Evolutionary conservation across 192 early-diverging fungal species (phyloP).

Genomic region (Kappamyces sp.): DNA sequence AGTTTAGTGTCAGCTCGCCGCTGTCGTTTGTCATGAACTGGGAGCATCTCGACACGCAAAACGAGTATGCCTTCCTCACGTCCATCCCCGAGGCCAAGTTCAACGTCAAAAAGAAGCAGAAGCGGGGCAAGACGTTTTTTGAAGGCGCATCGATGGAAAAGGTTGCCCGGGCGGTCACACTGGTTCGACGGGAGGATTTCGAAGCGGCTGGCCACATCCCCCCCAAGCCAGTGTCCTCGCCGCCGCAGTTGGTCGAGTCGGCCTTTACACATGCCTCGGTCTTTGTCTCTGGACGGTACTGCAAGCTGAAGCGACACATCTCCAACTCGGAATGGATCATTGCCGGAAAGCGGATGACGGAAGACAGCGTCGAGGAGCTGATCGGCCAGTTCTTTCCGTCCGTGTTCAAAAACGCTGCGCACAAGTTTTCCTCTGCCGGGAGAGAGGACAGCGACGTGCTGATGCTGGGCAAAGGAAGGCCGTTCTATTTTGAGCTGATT

Average conservation of each 20-base stretch:
- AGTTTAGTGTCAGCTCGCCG: slow-evolving; percentile 36
- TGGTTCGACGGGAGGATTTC: slow-evolving; percentile 27
- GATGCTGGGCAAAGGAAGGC: slow-evolving; percentile 87
- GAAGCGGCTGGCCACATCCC: slow-evolving; percentile 8
- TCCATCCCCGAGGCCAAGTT: slow-evolving; percentile 49
- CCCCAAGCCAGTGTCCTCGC: neutral
- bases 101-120: slow-evolving; percentile 37
- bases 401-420: slow-evolving; percentile 33
- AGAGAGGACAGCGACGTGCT: slow-evolving; percentile 92
- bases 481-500: slow-evolving; percentile 83
- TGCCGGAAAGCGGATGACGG: slow-evolving; percentile 59
- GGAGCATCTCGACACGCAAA: slow-evolving; percentile 45
- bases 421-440: slow-evolving; percentile 78
- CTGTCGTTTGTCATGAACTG: slow-evolving; percentile 48
- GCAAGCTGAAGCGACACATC: slow-evolving; percentile 47
- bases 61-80: slow-evolving; percentile 60
- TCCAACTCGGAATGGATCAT: slow-evolving; percentile 85
- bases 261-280: slow-evolving; percentile 18
- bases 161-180: slow-evolving; percentile 24
- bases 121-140: slow-evolving; percentile 6
- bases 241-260: neutral
- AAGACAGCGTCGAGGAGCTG: slow-evolving; percentile 75
- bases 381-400: slow-evolving; percentile 50
- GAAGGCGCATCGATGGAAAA: slow-evolving; percentile 31
- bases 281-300: slow-evolving; percentile 38